These are phyloP conservation scores for Tulasnella sp. DNA, from an alignment of 768 basidiomycete genomes.

Conservation along the genomic window DNA sequence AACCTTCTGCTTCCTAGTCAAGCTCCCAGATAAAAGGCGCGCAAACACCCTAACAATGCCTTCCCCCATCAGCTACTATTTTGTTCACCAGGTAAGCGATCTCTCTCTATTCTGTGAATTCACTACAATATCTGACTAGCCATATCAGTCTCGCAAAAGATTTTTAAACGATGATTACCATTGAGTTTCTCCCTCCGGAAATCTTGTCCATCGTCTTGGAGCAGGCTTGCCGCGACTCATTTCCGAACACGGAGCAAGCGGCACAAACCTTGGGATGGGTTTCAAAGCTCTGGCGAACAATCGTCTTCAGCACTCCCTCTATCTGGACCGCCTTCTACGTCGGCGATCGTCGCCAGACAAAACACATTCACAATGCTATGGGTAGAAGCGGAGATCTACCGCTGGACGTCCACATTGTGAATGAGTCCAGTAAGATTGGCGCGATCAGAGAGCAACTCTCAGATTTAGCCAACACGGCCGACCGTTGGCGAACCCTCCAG, in stretches of 20 bases:
- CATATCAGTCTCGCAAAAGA: neutral
- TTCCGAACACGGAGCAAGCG: neutral
- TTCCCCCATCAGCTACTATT: neutral
- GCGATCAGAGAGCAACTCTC: neutral
- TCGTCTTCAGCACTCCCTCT: neutral
- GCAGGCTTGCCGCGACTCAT: neutral
- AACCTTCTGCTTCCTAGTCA: neutral
- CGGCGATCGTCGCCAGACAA: neutral
- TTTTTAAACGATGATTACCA: neutral
- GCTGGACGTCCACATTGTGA: neutral
- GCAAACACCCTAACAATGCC: neutral
- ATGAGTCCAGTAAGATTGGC: neutral
- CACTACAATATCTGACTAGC: neutral
- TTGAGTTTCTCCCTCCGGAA: neutral
- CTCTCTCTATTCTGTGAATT: neutral
- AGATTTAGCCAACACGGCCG: neutral
- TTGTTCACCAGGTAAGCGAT: neutral
- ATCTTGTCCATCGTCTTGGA: neutral
- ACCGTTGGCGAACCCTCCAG: neutral
- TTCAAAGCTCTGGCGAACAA: neutral
- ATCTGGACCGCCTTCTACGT: conserved; percentile 2
- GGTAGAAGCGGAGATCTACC: neutral
- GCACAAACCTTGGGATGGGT: neutral
- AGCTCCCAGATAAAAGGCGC: neutral
- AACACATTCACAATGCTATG: neutral